phyloP scores from a whole-genome alignment of 805 yeast genomes.

The Pichia occidentalis region DNA sequence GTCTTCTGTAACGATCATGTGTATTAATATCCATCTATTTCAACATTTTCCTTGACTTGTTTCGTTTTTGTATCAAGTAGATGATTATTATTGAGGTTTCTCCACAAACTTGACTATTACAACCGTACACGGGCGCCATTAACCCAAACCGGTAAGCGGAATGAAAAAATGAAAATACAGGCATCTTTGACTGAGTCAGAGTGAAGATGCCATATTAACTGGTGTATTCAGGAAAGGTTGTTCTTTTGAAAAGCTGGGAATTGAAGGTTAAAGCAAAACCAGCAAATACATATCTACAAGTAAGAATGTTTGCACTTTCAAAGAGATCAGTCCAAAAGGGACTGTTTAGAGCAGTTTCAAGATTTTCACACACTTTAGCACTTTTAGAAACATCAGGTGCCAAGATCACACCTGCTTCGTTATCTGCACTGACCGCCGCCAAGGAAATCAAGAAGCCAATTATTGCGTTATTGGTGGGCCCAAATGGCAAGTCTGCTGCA shows the following conservation, averaged over 20 bases:
- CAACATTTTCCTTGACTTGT: too few species aligned
- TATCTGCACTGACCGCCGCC: conserved; percentile 76
- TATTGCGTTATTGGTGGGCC: conserved; percentile 71
- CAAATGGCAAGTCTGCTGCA: conserved; percentile 46
- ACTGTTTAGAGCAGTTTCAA: conserved; percentile 12
- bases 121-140: too few species aligned
- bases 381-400: conserved; percentile 60
- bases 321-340: conserved; percentile 3
- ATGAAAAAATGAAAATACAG: too few species aligned
- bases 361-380: conserved; percentile 67
- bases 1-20: not conserved
- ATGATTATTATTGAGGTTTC: too few species aligned
- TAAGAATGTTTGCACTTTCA: conserved; percentile 4
- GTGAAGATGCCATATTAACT: too few species aligned
- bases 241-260: too few species aligned
- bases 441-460: conserved; percentile 66
- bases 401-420: conserved; percentile 56
- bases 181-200: too few species aligned
- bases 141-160: too few species aligned
- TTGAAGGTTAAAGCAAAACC: not conserved
- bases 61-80: too few species aligned
- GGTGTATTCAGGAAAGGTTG: too few species aligned
- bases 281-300: not conserved
- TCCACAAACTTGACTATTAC: too few species aligned
- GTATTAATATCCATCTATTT: too few species aligned